Evolutionary conservation across 768 basidiomycete species (phyloP).

Genomic region (Leccinum rimulosum): DNA sequence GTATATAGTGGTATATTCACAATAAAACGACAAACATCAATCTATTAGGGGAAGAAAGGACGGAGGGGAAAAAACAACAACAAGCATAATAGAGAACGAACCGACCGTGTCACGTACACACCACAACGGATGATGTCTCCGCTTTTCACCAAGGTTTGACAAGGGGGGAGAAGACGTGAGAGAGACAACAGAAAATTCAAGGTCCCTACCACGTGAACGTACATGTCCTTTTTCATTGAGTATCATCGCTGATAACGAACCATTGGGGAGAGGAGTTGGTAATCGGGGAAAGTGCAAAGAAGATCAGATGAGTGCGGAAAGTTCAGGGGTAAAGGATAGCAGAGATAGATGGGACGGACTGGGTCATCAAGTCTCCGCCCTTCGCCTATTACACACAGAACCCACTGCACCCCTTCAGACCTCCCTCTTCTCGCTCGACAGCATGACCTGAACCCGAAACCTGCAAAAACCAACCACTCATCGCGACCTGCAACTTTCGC

Average conservation of each 20-base stretch:
- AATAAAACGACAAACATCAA: conserved; percentile 5
- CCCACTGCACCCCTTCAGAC: not conserved
- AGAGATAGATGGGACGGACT: conserved; percentile 37
- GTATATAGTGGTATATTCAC: conserved; percentile 17
- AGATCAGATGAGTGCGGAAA: conserved; percentile 28
- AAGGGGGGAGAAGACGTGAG: conserved; percentile 18
- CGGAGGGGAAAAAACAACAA: not conserved
- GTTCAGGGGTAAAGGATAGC: conserved; percentile 21
- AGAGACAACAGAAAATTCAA: conserved; percentile 16
- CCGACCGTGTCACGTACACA: conserved; percentile 34
- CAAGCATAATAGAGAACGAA: conserved; percentile 17
- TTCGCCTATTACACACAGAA: conserved; percentile 8
- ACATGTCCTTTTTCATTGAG: conserved; percentile 14
- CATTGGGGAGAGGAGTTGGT: conserved; percentile 11
- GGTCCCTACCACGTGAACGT: conserved; percentile 28
- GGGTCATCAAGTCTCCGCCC: conserved; percentile 33
- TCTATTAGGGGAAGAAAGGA: not conserved
- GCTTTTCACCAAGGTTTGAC: conserved; percentile 22
- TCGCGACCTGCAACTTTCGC: conserved; percentile 26
- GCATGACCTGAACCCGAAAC: conserved; percentile 24
- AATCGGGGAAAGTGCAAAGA: conserved; percentile 15
- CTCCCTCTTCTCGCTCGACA: conserved; percentile 5
- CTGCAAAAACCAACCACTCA: conserved; percentile 31
- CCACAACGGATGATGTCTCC: conserved; percentile 5
- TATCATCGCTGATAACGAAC: conserved; percentile 9